A percentile compares a stretch with the other conserved stretches of the same genome.
Conservation (phyloP, 2,329 filamentous ascomycete species). For the Xylaria sp. region DNA sequence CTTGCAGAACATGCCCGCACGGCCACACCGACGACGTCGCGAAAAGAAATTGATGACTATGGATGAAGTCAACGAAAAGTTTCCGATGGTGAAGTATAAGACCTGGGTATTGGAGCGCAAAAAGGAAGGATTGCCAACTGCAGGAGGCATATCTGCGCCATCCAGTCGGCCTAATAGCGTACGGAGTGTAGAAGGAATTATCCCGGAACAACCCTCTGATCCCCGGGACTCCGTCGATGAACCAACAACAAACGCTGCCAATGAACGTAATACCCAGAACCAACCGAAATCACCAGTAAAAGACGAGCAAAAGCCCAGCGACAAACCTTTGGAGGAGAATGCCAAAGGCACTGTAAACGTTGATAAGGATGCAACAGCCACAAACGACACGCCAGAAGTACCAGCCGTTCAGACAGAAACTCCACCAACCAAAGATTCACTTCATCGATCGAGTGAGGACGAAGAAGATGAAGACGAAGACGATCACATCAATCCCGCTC, state of each 20-base stretch:
- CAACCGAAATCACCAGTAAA: constrained; percentile 43
- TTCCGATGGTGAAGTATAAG: constrained; percentile 97
- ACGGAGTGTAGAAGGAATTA: constrained; percentile 70
- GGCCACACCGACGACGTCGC: constrained; percentile 84
- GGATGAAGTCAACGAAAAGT: constrained; percentile 98
- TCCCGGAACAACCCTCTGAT: constrained; percentile 57
- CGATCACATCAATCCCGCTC: constrained; percentile 82
- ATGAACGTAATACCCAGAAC: constrained; percentile 5
- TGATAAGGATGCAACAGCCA: neutral
- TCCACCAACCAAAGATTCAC: constrained; percentile 40
- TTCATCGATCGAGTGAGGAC: constrained; percentile 51
- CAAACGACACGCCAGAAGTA: constrained; percentile 32
- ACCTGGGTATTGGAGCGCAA: constrained; percentile 87
- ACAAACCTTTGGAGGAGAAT: constrained; percentile 44
- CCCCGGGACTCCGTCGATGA: constrained; percentile 59
- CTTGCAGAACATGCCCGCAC: constrained; percentile 79
- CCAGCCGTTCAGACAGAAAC: constrained; percentile 39
- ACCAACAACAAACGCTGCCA: constrained; percentile 48
- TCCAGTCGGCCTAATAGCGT: constrained; percentile 79
- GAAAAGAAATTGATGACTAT: constrained; percentile 99
- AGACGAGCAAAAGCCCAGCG: constrained; percentile 44
- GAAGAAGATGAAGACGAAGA: constrained; percentile 74
- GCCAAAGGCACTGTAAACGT: constrained; percentile 39
- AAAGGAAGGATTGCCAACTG: constrained; percentile 82
- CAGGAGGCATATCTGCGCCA: constrained; percentile 82